Evolutionary conservation across 352 stramenopile species (phyloP), one percentile per base, ranked within the genome.

Genomic region (Globisporangium nunn): DNA sequence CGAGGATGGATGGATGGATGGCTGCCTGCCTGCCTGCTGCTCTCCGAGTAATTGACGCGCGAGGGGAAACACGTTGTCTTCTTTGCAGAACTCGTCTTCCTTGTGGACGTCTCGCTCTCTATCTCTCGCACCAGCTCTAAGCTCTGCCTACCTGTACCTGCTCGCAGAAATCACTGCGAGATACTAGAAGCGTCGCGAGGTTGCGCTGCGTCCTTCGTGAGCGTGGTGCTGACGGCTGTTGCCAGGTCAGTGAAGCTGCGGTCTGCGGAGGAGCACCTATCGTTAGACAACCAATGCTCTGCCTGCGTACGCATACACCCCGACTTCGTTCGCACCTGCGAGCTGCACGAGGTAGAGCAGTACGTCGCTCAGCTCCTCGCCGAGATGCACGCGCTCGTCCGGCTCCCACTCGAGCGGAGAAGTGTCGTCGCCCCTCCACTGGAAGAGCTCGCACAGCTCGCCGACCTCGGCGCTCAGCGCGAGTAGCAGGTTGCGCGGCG

Each of bases 331-430:
- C 46, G 28, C 6, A 79, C 70, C 75, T 48, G 92, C 88, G 23
- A 98, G 79, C 41, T 88, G 85, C 15, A 98, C 76, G 17, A 97
- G 71, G 62, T 99, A 99, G 64, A 99, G 98, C 43, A 96, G 69
- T 41, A 98, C 95, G 74, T 99, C 96, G 18, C 94, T 97, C 30
- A 99, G 81, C 75, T 99, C 96, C 66, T 98, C 93, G 35, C 88
- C 92, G 3, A 98, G 58, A 56, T 98, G 93, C 54, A 94, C 84
- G n/a, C 91, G 71, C 53, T 98, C 81, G 23, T 91, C 76, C 4
- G 71, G 44, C 14, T 67, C 80, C 81, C 73, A 95, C 56, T 85
- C 82, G 83, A 18, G 28, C 29, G 47, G 47, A 0, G 67, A 70
- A 41, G 75, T 80, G 56, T 84, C 66, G 64, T 98, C 93, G 17